phyloP scores from a whole-genome alignment of 768 basidiomycete species.

The Piloderma croceum region DNA sequence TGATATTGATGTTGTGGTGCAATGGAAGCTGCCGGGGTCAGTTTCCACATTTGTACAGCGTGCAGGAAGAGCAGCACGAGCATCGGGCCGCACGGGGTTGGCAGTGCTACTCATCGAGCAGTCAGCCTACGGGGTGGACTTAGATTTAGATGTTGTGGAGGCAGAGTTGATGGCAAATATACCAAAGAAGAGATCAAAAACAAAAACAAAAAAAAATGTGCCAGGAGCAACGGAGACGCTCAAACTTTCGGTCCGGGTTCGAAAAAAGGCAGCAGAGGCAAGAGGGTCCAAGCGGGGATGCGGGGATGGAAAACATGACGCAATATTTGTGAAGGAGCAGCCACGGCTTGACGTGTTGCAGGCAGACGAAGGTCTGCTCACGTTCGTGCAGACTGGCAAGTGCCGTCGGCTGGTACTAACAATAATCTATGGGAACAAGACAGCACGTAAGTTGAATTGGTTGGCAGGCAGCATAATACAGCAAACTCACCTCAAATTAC shows the following conservation, averaged over 20 bases:
- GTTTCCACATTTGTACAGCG: conserved; percentile 16
- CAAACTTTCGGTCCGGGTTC: conserved; percentile 6
- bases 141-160: not conserved
- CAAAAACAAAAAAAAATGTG: not conserved
- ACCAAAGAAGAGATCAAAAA: not conserved
- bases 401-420: conserved; percentile 22
- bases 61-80: conserved; percentile 11
- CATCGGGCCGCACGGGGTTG: conserved; percentile 3
- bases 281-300: not conserved
- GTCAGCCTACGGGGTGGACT: conserved; percentile 11
- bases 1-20: conserved; percentile 17
- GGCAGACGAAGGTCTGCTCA: conserved; percentile 24
- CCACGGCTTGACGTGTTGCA: conserved; percentile 12
- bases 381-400: conserved; percentile 21
- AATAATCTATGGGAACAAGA: conserved; percentile 14
- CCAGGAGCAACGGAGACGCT: not conserved
- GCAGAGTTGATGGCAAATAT: not conserved
- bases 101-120: conserved; percentile 21
- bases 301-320: conserved; percentile 10
- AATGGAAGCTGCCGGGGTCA: conserved; percentile 15
- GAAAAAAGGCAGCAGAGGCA: conserved; percentile 9
- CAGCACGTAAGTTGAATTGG: conserved; percentile 6
- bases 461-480: not conserved
- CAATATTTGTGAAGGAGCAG: not conserved
- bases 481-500: conserved; percentile 5